Base-by-base conservation (phyloP, 176 grass and related monocot genomes). In the Poa annua region DNA sequence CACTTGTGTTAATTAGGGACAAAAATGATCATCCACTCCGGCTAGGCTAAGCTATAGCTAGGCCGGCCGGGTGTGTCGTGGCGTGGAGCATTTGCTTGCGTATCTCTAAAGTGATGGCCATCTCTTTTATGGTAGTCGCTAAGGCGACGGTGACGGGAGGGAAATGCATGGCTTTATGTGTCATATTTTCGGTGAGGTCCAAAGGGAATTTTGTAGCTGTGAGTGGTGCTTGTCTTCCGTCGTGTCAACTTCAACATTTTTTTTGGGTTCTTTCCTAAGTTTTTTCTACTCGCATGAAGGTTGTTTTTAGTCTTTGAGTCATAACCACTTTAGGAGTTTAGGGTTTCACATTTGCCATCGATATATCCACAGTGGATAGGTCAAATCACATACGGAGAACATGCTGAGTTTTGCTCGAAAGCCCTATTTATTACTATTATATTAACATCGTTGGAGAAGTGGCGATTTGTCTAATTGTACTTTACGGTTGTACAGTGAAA, bases 271-370 rank as follows among this genome's bases (percentile, higher is more conserved):
- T 36, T 67, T 49, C 0, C 55, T 48, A 29, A 10, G 61, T 0
- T 76, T 47, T 57, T 34, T 24, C 21, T 32, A 49, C 57, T 49
- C 16, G 12, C 7, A 63, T 83, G 42, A 83, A 39, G n/a, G 73
- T 3, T 78, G 69, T 63, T 88, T 88, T 88, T n/a, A n/a, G 65
- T 78, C 80, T 53, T 59, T 22, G 1, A 22, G 15, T 50, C 80
- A 36, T 53, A 12, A 44, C 24, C 59, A 1, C 74, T 25, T 14
- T 47, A 44, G 42, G 13, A 49, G 47, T 49, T 49, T 4, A 14
- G 47, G 47, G 66, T 34, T 88, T 84, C 66, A 73, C 47, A 66
- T 33, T 51, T 4, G 15, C 68, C 21, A 44, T 25, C 80, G 47
- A 3, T 17, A 86, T 17, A 86, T 5, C 44, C 61, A 47, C 48